Base-by-base conservation (phyloP, 2,329 filamentous ascomycete species). In the Fusarium longipes region DNA sequence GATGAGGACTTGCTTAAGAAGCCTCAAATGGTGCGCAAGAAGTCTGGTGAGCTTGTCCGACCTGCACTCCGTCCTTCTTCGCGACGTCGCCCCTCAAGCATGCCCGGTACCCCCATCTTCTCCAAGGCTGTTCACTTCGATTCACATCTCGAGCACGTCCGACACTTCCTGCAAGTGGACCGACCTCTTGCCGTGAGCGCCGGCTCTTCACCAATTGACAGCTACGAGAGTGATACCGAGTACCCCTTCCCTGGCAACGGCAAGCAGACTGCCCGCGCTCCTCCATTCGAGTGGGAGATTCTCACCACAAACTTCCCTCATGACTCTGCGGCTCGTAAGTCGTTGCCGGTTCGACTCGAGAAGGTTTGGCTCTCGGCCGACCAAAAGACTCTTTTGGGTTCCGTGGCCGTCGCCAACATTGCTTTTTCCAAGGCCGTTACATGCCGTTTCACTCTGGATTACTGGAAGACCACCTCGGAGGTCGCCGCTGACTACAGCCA, bases 41-140 rank as follows among this genome's bases (percentile, higher is more conserved):
- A 99, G 85, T 98, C 96, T 36, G 96, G 96, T 32, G 96, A 99
- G 80, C 86, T 99, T 33, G 96, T 99, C 58, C 90, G 96, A 72
- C 96, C 96, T 14, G 96, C 96, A 20, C 86, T 99, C 50, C 89
- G 96, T 49, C 89, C 91, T 36, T 84, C 92, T 14, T 92, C 91
- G n/a, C 87, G 87, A 68, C 86, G 93, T 68, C 88, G 96, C 58
- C 95, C 95, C 1, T 97, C 93, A 5, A 98, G 95, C 81, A 97
- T 98, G 93, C 96, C 96, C 10, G 96, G 96, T 54, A 99, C 96
- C 1, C 96, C 96, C 0, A 96, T 95, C 10, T 98, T 95, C 76
- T 91, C 91, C 70, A 99, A 99, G 79, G 93, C 92, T 14, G 96
- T 99, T n/a, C 96, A 99, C 79, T 99, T 99, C 76, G 96, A 98